These are phyloP conservation scores for Cordyceps farinosa DNA, from an alignment of 2,329 filamentous ascomycete genomes.

Conservation along the genomic window DNA sequence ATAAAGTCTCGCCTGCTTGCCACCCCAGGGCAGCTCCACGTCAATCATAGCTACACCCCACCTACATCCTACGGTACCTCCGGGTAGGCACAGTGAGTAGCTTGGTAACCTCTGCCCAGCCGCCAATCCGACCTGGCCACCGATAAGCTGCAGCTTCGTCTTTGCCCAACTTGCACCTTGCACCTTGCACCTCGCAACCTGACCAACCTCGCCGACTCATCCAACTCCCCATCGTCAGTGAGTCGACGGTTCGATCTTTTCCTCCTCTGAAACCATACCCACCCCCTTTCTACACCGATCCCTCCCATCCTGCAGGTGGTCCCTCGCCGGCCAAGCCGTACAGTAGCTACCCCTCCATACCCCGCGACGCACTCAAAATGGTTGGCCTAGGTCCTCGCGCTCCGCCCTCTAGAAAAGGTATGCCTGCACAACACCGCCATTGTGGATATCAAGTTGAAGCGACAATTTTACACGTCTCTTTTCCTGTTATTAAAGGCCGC, in stretches of 20 bases:
- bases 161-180: slow-evolving; percentile 11
- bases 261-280: not conserved
- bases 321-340: not conserved
- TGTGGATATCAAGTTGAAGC: not conserved
- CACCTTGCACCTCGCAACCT: slow-evolving; percentile 11
- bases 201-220: not conserved
- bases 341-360: slow-evolving; percentile 19
- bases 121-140: not conserved
- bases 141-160: slow-evolving; percentile 13
- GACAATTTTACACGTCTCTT: not conserved
- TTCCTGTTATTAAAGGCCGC: not conserved
- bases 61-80: too few species aligned
- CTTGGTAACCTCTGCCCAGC: not conserved
- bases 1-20: too few species aligned
- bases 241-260: not conserved
- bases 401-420: slow-evolving; percentile 20
- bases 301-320: not conserved
- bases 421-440: not conserved
- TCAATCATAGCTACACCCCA: too few species aligned
- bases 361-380: slow-evolving; percentile 19
- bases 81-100: too few species aligned
- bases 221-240: not conserved
- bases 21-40: too few species aligned
- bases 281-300: not conserved
- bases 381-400: slow-evolving; percentile 19